Conservation (phyloP, 1,139 yeast genomes). For the Diutina scorzettiae region DNA sequence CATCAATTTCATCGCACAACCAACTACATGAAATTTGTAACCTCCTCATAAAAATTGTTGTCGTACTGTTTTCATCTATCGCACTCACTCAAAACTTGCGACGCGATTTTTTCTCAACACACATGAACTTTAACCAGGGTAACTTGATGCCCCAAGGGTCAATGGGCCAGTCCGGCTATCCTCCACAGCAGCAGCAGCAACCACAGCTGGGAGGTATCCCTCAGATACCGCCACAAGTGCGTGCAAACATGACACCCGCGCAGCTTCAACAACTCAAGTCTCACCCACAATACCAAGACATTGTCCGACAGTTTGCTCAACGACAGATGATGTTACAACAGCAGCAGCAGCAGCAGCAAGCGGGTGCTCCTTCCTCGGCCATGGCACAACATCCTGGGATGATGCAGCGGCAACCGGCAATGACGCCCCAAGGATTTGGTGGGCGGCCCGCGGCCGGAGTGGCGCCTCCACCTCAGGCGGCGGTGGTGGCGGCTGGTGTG, state of each 20-base stretch:
- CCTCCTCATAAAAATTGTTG: too few species aligned
- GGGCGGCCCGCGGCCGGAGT: neutral
- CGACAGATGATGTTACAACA: constrained; percentile 26
- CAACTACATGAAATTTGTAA: too few species aligned
- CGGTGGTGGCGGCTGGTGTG: neutral
- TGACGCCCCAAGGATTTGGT: neutral
- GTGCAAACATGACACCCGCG: constrained; percentile 17
- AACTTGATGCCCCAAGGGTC: constrained; percentile 5
- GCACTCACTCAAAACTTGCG: too few species aligned
- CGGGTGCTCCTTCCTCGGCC: neutral
- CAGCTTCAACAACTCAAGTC: constrained; percentile 36
- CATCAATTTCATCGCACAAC: too few species aligned
- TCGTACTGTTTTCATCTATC: too few species aligned
- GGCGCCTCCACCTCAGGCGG: neutral
- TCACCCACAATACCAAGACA: constrained; percentile 35
- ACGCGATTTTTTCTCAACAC: neutral
- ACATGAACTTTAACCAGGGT: constrained; percentile 4
- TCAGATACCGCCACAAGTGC: neutral
- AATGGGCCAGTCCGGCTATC: neutral
- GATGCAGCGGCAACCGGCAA: neutral
- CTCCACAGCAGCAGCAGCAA: neutral
- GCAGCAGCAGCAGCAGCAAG: constrained; percentile 9
- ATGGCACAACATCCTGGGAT: neutral
- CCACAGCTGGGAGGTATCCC: neutral
- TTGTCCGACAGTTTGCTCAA: constrained; percentile 26